Evolutionary conservation across 2,329 filamentous ascomycete genomes (phyloP).

Genomic region (Diaporthe citri): DNA sequence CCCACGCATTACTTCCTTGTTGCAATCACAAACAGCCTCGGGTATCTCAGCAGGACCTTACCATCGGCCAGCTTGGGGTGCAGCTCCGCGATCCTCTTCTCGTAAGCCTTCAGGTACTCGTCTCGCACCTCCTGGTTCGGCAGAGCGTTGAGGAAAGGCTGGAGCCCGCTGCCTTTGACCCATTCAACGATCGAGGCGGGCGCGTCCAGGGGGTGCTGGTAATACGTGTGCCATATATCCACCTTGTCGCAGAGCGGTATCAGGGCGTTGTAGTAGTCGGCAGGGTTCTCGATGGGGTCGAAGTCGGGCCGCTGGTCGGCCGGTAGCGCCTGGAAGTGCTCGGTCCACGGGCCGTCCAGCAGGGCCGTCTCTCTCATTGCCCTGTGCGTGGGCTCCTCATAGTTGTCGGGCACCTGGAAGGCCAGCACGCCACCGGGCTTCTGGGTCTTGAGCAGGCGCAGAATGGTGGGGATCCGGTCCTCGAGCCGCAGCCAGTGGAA

Average conservation of each 20-base stretch:
- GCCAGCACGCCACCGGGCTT: conserved; percentile 62
- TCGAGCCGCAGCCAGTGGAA: conserved; percentile 67
- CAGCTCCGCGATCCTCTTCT: conserved; percentile 54
- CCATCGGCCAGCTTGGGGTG: conserved; percentile 64
- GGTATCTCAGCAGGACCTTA: conserved; percentile 67
- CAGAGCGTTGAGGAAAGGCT: conserved; percentile 66
- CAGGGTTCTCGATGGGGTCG: conserved; percentile 61
- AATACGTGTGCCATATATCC: conserved; percentile 67
- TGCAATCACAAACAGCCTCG: conserved; percentile 68
- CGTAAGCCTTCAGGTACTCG: conserved; percentile 61
- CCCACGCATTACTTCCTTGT: conserved; percentile 33
- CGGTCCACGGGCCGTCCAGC: conserved; percentile 43
- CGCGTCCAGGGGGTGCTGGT: conserved; percentile 63
- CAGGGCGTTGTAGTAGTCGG: conserved; percentile 63
- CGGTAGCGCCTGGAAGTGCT: conserved; percentile 38
- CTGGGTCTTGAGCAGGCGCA: conserved; percentile 56
- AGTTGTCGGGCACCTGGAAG: conserved; percentile 64
- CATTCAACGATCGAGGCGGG: conserved; percentile 68
- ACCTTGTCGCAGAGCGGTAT: conserved; percentile 56
- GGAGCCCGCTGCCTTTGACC: conserved; percentile 69
- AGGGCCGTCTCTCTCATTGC: conserved; percentile 62
- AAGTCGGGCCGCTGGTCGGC: conserved; percentile 53
- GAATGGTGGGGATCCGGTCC: conserved; percentile 59
- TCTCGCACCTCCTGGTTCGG: conserved; percentile 52
- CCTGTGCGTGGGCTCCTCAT: conserved; percentile 60